These are phyloP conservation scores for Hypoxylon sp. DNA, from an alignment of 2,329 filamentous ascomycete genomes.

Conservation along the genomic window DNA sequence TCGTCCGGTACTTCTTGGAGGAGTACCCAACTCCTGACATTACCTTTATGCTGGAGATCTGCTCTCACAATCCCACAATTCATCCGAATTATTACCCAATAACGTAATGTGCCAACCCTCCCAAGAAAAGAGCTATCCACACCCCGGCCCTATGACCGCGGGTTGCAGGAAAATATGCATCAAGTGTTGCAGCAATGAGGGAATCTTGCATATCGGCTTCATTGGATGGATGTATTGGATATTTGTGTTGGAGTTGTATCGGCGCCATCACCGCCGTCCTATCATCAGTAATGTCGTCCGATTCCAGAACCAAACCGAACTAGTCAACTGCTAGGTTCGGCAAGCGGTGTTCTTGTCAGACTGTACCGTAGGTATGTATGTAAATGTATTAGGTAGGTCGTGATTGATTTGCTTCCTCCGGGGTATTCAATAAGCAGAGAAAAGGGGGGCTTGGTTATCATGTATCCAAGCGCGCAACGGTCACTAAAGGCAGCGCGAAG, in stretches of 20 bases:
- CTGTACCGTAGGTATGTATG: slow-evolving; percentile 27
- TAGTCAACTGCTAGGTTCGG: slow-evolving; percentile 44
- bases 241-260: slow-evolving; percentile 46
- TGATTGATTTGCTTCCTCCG: slow-evolving; percentile 25
- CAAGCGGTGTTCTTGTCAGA: slow-evolving; percentile 41
- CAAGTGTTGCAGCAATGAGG: slow-evolving; percentile 45
- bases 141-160: slow-evolving; percentile 49
- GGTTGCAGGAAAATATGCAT: slow-evolving; percentile 45
- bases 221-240: slow-evolving; percentile 46
- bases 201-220: slow-evolving; percentile 49
- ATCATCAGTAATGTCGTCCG: slow-evolving; percentile 43
- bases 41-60: slow-evolving; percentile 38
- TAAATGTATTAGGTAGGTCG: slow-evolving; percentile 26
- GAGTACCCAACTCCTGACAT: slow-evolving; percentile 32
- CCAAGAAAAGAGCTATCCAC: slow-evolving; percentile 41
- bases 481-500: slow-evolving; percentile 16
- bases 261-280: slow-evolving; percentile 44
- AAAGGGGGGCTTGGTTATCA: slow-evolving; percentile 31
- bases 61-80: slow-evolving; percentile 47
- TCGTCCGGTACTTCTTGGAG: slow-evolving; percentile 45
- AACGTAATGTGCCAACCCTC: slow-evolving; percentile 35
- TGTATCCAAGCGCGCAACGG: slow-evolving; percentile 24
- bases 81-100: slow-evolving; percentile 49
- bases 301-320: slow-evolving; percentile 47
- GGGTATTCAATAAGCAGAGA: slow-evolving; percentile 33